Base-by-base conservation (phyloP, 2,329 filamentous ascomycete genomes). In the Claviceps pusilla region DNA sequence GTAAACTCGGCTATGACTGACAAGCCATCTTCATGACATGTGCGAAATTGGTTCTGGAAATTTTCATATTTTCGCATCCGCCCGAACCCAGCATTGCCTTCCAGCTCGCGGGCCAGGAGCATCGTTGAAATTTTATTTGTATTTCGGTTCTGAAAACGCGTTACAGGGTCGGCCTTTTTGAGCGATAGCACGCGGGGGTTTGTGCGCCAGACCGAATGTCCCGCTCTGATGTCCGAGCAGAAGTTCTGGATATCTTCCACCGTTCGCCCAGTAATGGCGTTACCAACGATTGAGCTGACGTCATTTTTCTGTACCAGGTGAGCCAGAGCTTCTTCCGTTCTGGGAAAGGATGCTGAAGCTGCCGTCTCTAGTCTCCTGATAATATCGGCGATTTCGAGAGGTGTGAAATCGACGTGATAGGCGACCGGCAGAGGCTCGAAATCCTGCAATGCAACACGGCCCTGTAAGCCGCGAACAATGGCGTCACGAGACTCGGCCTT, bases 1-100 rank as follows among this genome's bases (percentile, higher is more conserved):
- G 75, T 79, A 71, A 79, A 84, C 60, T 82, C 75, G 3, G 74
- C 69, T 33, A 73, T 69, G 9, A 75, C 66, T 49, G 72, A 68
- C 3, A 84, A 58, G 2, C 66, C 67, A 55, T 84, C 80, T 59
- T 83, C 80, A 6, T 67, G 65, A 29, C 68, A 64, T 42, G 67
- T 72, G 28, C 62, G 68, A 45, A 77, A 70, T 42, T 73, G 70
- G 41, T 71, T 72, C 24, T 67, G 66, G 41, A 78, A 74, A 57
- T 77, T 73, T 19, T 69, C 58, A 4, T 71, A 72, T 14, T 63
- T 62, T 4, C 73, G 67, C 56, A 67, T 71, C 2, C 66, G 65
- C 0, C 72, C 71, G 41, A 74, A 69, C 0, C 69, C 67, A 11
- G 67, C 65, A 43, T 72, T 71, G 0, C 77, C 76, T 3, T 68